phyloP scores from a whole-genome alignment of 1,284 basidiomycete genomes.

The Pisolithus thermaeus region DNA sequence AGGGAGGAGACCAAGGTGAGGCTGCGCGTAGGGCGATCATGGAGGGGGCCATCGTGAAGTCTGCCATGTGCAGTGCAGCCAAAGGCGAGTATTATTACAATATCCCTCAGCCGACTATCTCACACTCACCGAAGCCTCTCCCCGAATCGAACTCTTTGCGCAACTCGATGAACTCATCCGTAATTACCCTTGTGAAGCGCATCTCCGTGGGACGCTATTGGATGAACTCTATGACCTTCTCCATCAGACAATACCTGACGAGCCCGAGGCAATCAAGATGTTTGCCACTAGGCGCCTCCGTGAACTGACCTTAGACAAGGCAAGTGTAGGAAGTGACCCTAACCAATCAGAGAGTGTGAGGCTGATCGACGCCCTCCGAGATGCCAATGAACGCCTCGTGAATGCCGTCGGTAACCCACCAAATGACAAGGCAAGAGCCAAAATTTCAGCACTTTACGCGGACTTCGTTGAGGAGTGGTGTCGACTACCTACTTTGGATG shows the following conservation, averaged over 20 bases:
- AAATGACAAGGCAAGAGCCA: constrained; percentile 20
- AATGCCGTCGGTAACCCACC: constrained; percentile 24
- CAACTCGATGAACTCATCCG: constrained; percentile 49
- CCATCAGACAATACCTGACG: constrained; percentile 37
- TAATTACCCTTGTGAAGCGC: constrained; percentile 46
- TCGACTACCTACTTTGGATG: constrained; percentile 39
- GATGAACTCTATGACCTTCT: constrained; percentile 51
- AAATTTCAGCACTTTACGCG: constrained; percentile 44
- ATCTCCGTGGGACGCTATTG: constrained; percentile 44
- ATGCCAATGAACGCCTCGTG: constrained; percentile 54
- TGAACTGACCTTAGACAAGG: constrained; percentile 13
- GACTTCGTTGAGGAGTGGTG: constrained; percentile 56
- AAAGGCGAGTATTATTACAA: constrained; percentile 44
- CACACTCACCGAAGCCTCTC: constrained; percentile 41
- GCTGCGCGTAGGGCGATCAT: constrained; percentile 56
- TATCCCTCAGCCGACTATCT: constrained; percentile 1
- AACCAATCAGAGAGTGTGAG: constrained; percentile 31
- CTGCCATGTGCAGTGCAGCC: constrained; percentile 58
- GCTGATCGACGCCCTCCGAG: constrained; percentile 51
- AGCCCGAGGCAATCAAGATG: constrained; percentile 48
- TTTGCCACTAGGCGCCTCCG: constrained; percentile 42
- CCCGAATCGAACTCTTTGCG: constrained; percentile 53
- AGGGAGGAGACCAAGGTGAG: constrained; percentile 38
- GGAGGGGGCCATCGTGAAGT: constrained; percentile 66
- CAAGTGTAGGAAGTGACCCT: constrained; percentile 6